These are phyloP conservation scores for Starmerella davenportii DNA, from an alignment of 805 yeast species.

Conservation along the genomic window DNA sequence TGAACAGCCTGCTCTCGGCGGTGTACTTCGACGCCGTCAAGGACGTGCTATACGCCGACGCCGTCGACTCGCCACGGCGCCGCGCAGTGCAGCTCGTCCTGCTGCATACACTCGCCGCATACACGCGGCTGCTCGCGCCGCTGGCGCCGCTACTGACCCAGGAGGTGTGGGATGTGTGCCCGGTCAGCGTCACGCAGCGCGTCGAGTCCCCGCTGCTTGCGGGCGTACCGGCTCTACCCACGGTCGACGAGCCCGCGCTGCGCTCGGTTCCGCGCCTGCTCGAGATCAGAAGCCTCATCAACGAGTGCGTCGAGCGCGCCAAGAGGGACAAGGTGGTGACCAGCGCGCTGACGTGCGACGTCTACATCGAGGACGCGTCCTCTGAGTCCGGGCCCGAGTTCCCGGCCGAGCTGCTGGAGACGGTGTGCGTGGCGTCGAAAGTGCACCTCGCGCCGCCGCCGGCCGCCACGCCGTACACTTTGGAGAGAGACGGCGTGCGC, in stretches of 20 bases:
- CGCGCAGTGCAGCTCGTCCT: constrained; percentile 51
- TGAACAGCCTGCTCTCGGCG: constrained; percentile 62
- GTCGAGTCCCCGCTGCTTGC: constrained; percentile 31
- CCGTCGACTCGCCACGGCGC: constrained; percentile 30
- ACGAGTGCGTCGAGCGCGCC: constrained; percentile 38
- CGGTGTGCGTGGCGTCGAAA: constrained; percentile 46
- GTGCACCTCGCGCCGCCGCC: constrained; percentile 26
- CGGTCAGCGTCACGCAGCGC: constrained; percentile 20
- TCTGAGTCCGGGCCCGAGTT: too few species aligned
- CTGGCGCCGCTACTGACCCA: constrained; percentile 70
- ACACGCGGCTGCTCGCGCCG: constrained; percentile 58
- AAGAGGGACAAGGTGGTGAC: constrained; percentile 31
- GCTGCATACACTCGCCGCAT: constrained; percentile 33
- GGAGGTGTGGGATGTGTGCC: constrained; percentile 62
- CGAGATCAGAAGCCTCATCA: constrained; percentile 32
- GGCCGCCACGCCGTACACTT: constrained; percentile 13
- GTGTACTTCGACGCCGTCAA: constrained; percentile 73
- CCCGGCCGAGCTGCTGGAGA: constrained; percentile 32
- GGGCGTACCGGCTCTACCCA: constrained; percentile 24
- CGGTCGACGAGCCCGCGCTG: constrained; percentile 23
- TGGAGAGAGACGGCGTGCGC: constrained; percentile 21
- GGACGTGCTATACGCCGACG: constrained; percentile 67
- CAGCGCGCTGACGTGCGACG: constrained; percentile 40
- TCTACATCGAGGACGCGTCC: constrained; percentile 23
- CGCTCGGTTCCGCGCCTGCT: constrained; percentile 28